Evolutionary conservation across 208 protist species (phyloP).

Genomic region (Trypanosoma platydactyli): DNA sequence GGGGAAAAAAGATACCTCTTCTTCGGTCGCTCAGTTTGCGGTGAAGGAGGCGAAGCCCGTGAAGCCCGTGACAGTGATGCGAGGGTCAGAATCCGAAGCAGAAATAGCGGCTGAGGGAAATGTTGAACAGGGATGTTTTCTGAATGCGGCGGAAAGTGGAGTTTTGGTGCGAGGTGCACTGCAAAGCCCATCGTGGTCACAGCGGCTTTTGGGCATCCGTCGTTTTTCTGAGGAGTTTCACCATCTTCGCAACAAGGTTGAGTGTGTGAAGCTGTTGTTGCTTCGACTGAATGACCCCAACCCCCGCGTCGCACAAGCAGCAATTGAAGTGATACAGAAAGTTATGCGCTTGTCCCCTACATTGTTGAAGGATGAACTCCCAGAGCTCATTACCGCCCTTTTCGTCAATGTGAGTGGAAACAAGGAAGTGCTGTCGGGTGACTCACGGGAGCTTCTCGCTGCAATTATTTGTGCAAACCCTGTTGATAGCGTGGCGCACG

Average conservation of each 20-base stretch:
- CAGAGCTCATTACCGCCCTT: conserved; percentile 25
- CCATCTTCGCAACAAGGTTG: conserved; percentile 13
- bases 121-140: background rate
- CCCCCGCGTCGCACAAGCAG: conserved; percentile 41
- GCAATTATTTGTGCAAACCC: conserved; percentile 10
- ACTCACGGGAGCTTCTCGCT: conserved; percentile 20
- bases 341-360: conserved; percentile 1
- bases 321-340: conserved; percentile 31
- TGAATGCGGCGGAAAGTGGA: background rate
- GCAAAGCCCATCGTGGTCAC: conserved; percentile 40
- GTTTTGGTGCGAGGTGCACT: conserved; percentile 23
- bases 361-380: conserved; percentile 16
- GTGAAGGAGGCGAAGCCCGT: conserved; percentile 15
- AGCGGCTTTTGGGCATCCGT: conserved; percentile 17
- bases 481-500: conserved; percentile 19
- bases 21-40: background rate
- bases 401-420: conserved; percentile 28
- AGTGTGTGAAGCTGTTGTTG: conserved; percentile 29
- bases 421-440: conserved; percentile 10
- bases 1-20: background rate
- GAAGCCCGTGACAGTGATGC: too few relatives aligned
- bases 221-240: conserved; percentile 15
- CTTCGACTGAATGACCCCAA: conserved; percentile 53
- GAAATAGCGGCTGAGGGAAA: background rate
- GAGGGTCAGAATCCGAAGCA: background rate